A percentile compares a stretch with the other conserved stretches of the same genome.
phyloP scores from a whole-genome alignment of 1,139 yeast species.

The Suhomyces anneliseae region DNA sequence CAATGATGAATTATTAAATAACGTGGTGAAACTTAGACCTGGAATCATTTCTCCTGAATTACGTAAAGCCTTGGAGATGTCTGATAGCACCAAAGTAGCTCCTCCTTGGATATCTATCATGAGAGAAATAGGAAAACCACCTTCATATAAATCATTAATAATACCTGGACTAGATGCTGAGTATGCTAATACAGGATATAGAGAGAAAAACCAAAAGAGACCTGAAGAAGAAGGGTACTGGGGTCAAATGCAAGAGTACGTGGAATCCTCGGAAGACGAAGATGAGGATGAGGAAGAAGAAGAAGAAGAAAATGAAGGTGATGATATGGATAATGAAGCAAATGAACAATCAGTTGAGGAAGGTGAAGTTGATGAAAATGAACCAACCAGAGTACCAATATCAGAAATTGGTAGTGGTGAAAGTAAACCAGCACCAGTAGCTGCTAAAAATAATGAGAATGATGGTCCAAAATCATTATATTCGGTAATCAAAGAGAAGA shows the following conservation, averaged over 20 bases:
- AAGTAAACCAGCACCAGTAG: background rate
- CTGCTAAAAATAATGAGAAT: conserved; percentile 1
- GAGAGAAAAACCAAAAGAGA: conserved; percentile 25
- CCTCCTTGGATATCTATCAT: conserved; percentile 85
- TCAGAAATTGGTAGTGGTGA: conserved; percentile 10
- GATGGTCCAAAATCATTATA: conserved; percentile 22
- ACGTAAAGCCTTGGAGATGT: conserved; percentile 68
- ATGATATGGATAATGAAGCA: conserved; percentile 3
- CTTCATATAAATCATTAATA: conserved; percentile 67
- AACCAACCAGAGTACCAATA: conserved; percentile 14
- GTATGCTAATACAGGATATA: conserved; percentile 41
- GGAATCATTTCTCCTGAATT: conserved; percentile 65
- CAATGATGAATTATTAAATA: conserved; percentile 43
- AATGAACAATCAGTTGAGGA: background rate
- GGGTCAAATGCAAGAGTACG: conserved; percentile 42
- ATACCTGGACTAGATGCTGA: conserved; percentile 55
- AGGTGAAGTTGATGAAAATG: conserved; percentile 4
- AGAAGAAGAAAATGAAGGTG: conserved; percentile 10
- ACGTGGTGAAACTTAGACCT: conserved; percentile 52
- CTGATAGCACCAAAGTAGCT: conserved; percentile 46
- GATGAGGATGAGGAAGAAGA: conserved; percentile 36
- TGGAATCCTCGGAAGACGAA: conserved; percentile 36
- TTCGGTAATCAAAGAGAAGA: conserved; percentile 31
- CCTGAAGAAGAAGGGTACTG: conserved; percentile 32
- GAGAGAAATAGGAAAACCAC: conserved; percentile 80